Evolutionary conservation across 352 stramenopile genomes (phyloP), one percentile per base, ranked within the genome.

Genomic region (Globisporangium cystogenes): DNA sequence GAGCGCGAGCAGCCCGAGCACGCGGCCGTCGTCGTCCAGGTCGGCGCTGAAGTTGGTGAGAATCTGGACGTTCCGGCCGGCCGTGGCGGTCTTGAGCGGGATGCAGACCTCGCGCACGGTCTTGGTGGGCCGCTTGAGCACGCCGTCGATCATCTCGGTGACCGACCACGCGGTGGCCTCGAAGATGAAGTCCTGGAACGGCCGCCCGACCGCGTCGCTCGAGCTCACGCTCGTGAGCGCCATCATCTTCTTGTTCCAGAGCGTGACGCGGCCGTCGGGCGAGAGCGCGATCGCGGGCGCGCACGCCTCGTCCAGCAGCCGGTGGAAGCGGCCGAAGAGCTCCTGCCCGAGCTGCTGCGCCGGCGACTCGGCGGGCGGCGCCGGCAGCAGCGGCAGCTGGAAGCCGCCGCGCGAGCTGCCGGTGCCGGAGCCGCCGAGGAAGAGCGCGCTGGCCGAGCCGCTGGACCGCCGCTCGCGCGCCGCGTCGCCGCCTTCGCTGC

Each of bases 241-340:
- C 41, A 60, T 64, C 35, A 87, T 59, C 56, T 77, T 79, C 16
- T 74, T 47, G 64, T 90, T 90, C 79, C 79, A 90, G 42, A 86
- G 66, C 48, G 74, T 68, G n/a, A 90, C 64, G 54, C 44, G 51
- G 4, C 72, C 74, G 43, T 74, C 57, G 14, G 50, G 43, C 37
- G 69, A 63, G 43, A 87, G 47, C 15, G 65, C 72, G 26, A 90
- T 53, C 24, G 62, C 65, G 0, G 79, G 76, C 27, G 71, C 79
- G 33, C 80, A 76, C 11, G 76, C 76, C 24, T 80, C 66, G 39
- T 74, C 70, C 26, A 89, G 54, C 16, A 85, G 52, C 27, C 72
- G 76, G 26, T 70, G 66, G 26, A 87, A 57, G 16, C 66, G 59
- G 10, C 48, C 47, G 18, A 57, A 67, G 39, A 65, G 47, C 48